These are phyloP conservation scores for Tolypocladium tundrense DNA, from an alignment of 2,329 filamentous ascomycete genomes.

Conservation along the genomic window DNA sequence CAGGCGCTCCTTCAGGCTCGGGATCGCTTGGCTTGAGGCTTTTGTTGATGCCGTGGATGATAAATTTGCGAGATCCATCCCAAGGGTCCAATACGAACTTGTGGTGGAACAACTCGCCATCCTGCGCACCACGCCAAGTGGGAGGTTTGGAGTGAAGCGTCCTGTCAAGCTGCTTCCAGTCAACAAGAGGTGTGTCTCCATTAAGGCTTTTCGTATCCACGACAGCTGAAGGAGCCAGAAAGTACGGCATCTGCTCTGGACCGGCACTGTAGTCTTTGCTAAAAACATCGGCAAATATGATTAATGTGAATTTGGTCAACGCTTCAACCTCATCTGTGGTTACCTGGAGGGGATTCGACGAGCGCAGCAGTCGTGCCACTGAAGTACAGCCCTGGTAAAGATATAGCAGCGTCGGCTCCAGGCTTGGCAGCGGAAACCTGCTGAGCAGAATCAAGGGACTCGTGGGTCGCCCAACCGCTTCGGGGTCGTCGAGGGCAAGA, in stretches of 20 bases:
- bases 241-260: slow-evolving; percentile 64
- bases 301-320: slow-evolving; percentile 64
- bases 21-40: slow-evolving; percentile 54
- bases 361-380: slow-evolving; percentile 37
- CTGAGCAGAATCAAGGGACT: slow-evolving; percentile 63
- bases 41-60: slow-evolving; percentile 39
- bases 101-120: slow-evolving; percentile 37
- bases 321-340: slow-evolving; percentile 33
- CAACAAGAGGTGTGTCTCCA: slow-evolving; percentile 29
- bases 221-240: slow-evolving; percentile 52
- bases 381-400: slow-evolving; percentile 56
- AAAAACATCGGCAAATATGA: slow-evolving; percentile 74
- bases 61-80: slow-evolving; percentile 55
- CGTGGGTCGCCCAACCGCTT: slow-evolving; percentile 46
- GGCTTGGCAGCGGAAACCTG: slow-evolving; percentile 47
- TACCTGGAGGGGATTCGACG: slow-evolving; percentile 33
- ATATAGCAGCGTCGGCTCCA: slow-evolving; percentile 63
- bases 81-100: slow-evolving; percentile 47
- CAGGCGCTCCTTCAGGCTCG: slow-evolving; percentile 47
- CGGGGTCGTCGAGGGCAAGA: slow-evolving; percentile 46
- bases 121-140: slow-evolving; percentile 30
- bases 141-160: slow-evolving; percentile 24
- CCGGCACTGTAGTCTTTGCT: slow-evolving; percentile 71
- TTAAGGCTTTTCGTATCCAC: background rate
- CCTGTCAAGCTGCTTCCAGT: slow-evolving; percentile 48